Evolutionary conservation across 805 yeast species (phyloP).

Genomic region (Komagataella populi): DNA sequence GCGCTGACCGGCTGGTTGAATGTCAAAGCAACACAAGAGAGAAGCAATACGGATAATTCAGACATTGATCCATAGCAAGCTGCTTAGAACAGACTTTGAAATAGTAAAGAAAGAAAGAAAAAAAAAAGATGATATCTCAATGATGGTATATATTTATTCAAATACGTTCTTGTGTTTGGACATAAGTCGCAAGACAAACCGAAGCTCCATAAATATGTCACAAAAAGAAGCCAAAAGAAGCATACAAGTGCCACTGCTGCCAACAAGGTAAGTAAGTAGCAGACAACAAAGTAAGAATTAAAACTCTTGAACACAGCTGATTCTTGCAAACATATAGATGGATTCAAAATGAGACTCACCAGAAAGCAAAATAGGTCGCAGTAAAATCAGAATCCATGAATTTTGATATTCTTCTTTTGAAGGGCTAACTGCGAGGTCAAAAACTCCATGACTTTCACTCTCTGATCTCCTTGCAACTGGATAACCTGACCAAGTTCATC

Average conservation of each 20-base stretch:
- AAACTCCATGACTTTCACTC: slow-evolving; percentile 90
- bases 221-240: neutral
- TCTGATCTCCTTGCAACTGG: slow-evolving; percentile 98
- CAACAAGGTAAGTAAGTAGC: neutral
- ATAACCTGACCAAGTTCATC: slow-evolving; percentile 93
- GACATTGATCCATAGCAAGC: neutral
- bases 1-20: neutral
- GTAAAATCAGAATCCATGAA: slow-evolving; percentile 77
- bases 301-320: neutral
- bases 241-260: neutral
- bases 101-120: neutral
- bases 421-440: slow-evolving; percentile 75
- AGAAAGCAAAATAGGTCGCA: neutral
- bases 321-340: neutral
- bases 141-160: neutral
- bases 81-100: neutral
- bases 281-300: too few species aligned
- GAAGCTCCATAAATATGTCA: neutral
- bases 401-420: slow-evolving; percentile 93
- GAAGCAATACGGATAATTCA: neutral
- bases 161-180: too few species aligned
- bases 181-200: neutral
- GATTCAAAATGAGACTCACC: neutral
- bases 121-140: neutral
- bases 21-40: neutral